Percentiles rank a stretch among this genome's conserved stretches.
Conservation (phyloP, 2,329 filamentous ascomycete genomes). For the Ophiostoma sp. region DNA sequence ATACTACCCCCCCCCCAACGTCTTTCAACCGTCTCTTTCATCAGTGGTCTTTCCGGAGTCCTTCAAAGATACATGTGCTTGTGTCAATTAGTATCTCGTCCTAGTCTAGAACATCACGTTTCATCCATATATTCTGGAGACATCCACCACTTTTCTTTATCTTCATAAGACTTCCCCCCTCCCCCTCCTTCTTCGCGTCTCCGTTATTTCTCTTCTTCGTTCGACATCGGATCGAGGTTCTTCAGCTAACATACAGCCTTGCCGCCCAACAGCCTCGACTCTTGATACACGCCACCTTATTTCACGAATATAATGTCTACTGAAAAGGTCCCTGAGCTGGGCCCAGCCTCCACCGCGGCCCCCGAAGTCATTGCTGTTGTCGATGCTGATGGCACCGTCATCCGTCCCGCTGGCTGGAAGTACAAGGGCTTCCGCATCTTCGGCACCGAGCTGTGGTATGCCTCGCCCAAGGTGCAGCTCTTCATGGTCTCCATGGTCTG, state of each 20-base stretch:
- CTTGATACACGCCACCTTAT: background rate
- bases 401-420: constrained; percentile 55
- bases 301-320: constrained; percentile 20
- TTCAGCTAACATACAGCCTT: background rate
- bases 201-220: too few species aligned
- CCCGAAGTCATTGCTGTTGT: constrained; percentile 15
- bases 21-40: too few species aligned
- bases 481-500: constrained; percentile 65
- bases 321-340: constrained; percentile 23
- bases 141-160: too few species aligned
- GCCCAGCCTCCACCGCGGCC: background rate
- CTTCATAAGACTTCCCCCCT: too few species aligned
- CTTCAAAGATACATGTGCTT: too few species aligned
- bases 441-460: constrained; percentile 58
- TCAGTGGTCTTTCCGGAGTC: too few species aligned
- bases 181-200: too few species aligned
- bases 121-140: too few species aligned
- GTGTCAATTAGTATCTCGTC: too few species aligned
- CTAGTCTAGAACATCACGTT: too few species aligned
- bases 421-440: constrained; percentile 58
- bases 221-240: too few species aligned
- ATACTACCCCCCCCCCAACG: too few species aligned
- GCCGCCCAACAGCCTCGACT: background rate
- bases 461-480: constrained; percentile 67
- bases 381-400: constrained; percentile 17